A percentile compares a stretch with the other conserved stretches of the same genome.
phyloP scores from a whole-genome alignment of 2,329 filamentous ascomycete genomes.

The Neofusicoccum kwambonambiense region DNA sequence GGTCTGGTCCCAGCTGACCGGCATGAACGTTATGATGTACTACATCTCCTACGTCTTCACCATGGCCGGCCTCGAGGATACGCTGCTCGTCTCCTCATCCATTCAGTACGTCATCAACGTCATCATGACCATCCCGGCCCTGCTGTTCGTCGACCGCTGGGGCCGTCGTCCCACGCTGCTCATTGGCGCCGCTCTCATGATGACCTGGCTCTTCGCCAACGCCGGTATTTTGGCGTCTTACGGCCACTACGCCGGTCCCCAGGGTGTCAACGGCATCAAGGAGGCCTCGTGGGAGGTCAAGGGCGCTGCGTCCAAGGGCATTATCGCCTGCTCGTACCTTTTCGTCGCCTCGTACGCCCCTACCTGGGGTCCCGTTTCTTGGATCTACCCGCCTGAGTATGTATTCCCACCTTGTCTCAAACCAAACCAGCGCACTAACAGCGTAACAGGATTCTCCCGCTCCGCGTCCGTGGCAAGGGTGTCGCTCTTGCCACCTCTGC shows the following conservation, averaged over 20 bases:
- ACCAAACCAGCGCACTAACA: too few species aligned
- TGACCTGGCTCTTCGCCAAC: constrained; percentile 60
- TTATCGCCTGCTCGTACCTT: constrained; percentile 70
- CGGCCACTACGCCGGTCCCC: constrained; percentile 45
- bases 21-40: constrained; percentile 71
- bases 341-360: constrained; percentile 69
- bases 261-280: constrained; percentile 41
- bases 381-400: constrained; percentile 25
- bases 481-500: constrained; percentile 59
- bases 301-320: constrained; percentile 43
- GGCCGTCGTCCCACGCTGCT: constrained; percentile 69
- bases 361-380: constrained; percentile 60
- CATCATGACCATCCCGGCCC: constrained; percentile 71
- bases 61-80: constrained; percentile 66
- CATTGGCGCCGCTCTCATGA: constrained; percentile 65
- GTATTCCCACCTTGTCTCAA: not conserved
- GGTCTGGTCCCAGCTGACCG: constrained; percentile 73
- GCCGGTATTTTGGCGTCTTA: constrained; percentile 62
- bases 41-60: constrained; percentile 61
- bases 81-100: constrained; percentile 62
- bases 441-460: constrained; percentile 54
- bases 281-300: constrained; percentile 43
- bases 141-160: constrained; percentile 73
- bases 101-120: constrained; percentile 76
- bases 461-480: constrained; percentile 62